Base-by-base conservation (phyloP, 345 rosid species). In the Acer campestre region DNA sequence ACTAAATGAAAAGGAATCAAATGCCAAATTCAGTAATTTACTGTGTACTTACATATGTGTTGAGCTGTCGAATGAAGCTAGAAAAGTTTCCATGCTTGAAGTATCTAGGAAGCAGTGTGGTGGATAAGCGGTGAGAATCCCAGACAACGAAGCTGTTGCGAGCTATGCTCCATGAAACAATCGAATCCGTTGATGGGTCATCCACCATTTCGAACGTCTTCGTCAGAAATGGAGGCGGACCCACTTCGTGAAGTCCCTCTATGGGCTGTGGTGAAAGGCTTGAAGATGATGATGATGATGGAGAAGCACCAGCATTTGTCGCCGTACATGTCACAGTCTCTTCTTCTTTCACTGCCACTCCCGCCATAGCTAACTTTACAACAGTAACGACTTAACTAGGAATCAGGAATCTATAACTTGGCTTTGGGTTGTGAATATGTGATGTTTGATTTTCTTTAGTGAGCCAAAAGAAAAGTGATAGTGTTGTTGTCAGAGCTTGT, bases 71-170 rank as follows among this genome's bases (percentile, higher is more conserved):
- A 31, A 92, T 86, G 81, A 90, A 92, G 82, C 94, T 92, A 10
- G 94, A 92, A 87, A 90, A 92, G 78, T 92, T 92, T 70, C 46
- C 77, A 80, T 92, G 94, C 78, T 92, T 92, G 89, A 92, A 92
- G 85, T 87, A 86, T 67, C 70, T 84, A 66, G 96, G 94, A 64
- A 92, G 93, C 49, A 92, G 81, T 72, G 76, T 78, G 0, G 88
- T 80, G 0, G 90, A 85, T 78, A 92, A 89, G 42, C 63, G 85
- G 44, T 84, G 85, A 75, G 84, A 83, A 70, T 92, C 94, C 97
- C 89, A 92, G 63, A 92, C 92, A 22, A 90, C 20, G 84, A 90
- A 92, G 78, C 91, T 89, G 71, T 87, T 89, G 59, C 88, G 90
- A 31, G 75, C 86, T 61, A 20, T 74, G 71, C 94, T 90, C 94